Percentiles rank a stretch among this genome's conserved stretches.
These are phyloP conservation scores for Gnaphalium uliginosum DNA, from an alignment of 129 eudicot genomes.

Conservation along the genomic window DNA sequence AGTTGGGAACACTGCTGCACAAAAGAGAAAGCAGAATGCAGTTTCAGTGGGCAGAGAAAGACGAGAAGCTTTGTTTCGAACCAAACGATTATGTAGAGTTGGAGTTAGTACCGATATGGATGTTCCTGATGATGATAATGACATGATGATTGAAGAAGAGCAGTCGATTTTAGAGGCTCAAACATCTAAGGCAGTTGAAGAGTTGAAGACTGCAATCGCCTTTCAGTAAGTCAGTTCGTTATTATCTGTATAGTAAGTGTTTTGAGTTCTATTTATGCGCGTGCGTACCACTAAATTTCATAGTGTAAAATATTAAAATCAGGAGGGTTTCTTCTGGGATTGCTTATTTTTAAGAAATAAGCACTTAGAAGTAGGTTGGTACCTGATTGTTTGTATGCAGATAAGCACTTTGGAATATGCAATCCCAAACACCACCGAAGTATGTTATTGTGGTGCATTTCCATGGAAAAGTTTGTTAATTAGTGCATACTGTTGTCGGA, in stretches of 20 bases:
- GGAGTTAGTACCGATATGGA: conserved; percentile 61
- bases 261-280: no score
- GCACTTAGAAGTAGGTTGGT: background rate
- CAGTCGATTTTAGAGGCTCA: conserved; percentile 79
- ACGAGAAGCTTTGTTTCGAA: conserved; percentile 78
- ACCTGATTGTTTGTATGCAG: background rate
- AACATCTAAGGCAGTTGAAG: conserved; percentile 74
- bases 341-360: no score
- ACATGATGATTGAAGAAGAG: conserved; percentile 83
- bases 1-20: conserved; percentile 88
- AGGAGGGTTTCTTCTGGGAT: no score
- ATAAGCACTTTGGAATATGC: background rate
- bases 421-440: background rate
- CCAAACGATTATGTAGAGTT: conserved; percentile 81
- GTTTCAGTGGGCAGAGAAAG: conserved; percentile 82
- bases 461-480: background rate
- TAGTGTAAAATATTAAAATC: background rate
- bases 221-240: conserved; percentile 57
- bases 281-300: no score
- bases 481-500: background rate
- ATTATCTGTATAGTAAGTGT: background rate
- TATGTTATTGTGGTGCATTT: background rate
- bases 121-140: conserved; percentile 52
- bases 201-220: conserved; percentile 56
- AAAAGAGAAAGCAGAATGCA: conserved; percentile 79